Evolutionary conservation across 257 asterid genomes (phyloP).

Genomic region (Nicotiana otophora): DNA sequence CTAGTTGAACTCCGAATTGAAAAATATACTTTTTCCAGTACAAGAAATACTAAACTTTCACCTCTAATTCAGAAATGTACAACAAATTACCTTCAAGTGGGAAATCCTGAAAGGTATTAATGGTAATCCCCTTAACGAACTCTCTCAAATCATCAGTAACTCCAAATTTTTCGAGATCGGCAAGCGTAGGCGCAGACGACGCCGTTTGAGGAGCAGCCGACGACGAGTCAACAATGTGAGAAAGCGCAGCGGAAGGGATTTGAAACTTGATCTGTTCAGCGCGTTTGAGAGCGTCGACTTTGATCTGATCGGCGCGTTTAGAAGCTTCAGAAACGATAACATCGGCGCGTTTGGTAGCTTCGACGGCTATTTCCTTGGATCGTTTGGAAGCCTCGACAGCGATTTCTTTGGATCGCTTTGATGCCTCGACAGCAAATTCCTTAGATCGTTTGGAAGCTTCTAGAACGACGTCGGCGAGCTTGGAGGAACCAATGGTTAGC

Average conservation of each 20-base stretch:
- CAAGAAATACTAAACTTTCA: not conserved
- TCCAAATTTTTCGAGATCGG: slow-evolving; percentile 71
- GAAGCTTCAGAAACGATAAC: not conserved
- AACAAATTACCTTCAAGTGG: slow-evolving; percentile 56
- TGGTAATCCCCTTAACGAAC: slow-evolving; percentile 67
- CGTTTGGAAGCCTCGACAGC: slow-evolving; percentile 69
- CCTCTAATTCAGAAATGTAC: not conserved
- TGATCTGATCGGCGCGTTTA: slow-evolving; percentile 8
- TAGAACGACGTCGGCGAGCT: slow-evolving; percentile 61
- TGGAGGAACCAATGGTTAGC: slow-evolving; percentile 50
- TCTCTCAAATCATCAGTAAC: slow-evolving; percentile 79
- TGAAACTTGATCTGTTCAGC: slow-evolving; percentile 75
- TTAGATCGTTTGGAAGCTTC: slow-evolving; percentile 5
- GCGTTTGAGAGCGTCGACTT: slow-evolving; percentile 1
- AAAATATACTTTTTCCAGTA: not conserved
- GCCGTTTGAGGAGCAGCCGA: slow-evolving; percentile 12
- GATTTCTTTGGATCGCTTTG: slow-evolving; percentile 33
- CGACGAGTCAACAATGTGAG: slow-evolving; percentile 50
- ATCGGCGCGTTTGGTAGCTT: slow-evolving; percentile 76
- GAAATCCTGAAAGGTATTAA: slow-evolving; percentile 72
- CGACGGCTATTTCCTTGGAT: slow-evolving; percentile 46
- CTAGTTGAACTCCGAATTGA: not conserved
- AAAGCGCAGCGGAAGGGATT: slow-evolving; percentile 56
- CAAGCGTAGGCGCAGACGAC: slow-evolving; percentile 11
- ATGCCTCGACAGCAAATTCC: slow-evolving; percentile 29